Conservation (phyloP, 2,329 filamentous ascomycete species). For the Colletotrichum coccodes region DNA sequence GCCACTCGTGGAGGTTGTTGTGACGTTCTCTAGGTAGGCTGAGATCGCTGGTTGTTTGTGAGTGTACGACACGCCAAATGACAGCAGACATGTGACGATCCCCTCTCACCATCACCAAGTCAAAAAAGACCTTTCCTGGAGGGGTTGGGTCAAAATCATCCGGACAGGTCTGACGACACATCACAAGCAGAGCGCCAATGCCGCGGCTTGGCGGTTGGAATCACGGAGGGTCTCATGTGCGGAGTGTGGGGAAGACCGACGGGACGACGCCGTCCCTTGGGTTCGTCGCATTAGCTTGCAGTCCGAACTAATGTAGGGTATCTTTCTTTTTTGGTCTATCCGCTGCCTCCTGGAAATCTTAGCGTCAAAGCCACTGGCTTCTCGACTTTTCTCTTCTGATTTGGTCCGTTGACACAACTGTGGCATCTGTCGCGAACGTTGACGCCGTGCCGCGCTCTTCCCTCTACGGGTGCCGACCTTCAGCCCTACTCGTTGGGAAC, state of each 20-base stretch:
- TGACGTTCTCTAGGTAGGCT: neutral
- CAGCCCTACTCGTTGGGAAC: slow-evolving; percentile 3
- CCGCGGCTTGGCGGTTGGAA: neutral
- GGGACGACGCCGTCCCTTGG: slow-evolving; percentile 18
- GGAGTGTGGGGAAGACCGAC: slow-evolving; percentile 32
- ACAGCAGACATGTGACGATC: neutral
- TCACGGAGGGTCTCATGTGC: slow-evolving; percentile 19
- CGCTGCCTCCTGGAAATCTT: neutral
- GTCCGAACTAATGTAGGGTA: slow-evolving; percentile 29
- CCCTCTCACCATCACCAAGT: neutral
- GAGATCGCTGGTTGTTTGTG: neutral
- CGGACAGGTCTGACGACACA: neutral
- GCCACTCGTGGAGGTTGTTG: neutral
- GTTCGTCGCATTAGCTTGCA: slow-evolving; percentile 24
- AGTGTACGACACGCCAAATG: neutral
- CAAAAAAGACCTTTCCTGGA: neutral
- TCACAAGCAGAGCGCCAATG: neutral
- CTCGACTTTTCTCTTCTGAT: neutral
- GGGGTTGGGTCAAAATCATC: neutral
- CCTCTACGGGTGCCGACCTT: neutral
- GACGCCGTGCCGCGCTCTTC: neutral
- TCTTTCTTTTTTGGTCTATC: slow-evolving; percentile 27
- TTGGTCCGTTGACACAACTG: neutral
- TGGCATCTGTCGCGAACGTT: neutral
- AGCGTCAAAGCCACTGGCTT: slow-evolving; percentile 5